Evolutionary conservation across 2,329 filamentous ascomycete species (phyloP).

Genomic region (Neocatenulostroma microsporum): DNA sequence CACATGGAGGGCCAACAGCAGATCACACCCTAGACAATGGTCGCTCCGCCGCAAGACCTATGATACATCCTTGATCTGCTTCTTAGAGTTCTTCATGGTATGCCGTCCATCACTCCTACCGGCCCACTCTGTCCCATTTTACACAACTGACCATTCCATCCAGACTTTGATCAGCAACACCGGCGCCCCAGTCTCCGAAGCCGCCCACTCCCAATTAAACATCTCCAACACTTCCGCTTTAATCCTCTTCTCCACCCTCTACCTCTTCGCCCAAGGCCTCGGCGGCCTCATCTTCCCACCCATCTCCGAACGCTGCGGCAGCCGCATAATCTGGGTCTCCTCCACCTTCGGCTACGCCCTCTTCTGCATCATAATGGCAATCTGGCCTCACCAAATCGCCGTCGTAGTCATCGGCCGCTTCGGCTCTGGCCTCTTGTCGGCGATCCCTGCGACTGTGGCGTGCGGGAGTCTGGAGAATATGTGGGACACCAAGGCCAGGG

Average conservation of each 20-base stretch:
- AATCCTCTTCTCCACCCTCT: constrained; percentile 15
- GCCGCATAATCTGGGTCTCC: constrained; percentile 29
- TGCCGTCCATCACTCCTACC: too few relatives aligned
- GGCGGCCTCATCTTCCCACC: constrained; percentile 35
- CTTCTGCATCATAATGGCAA: constrained; percentile 33
- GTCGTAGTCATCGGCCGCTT: constrained; percentile 38
- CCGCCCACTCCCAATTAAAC: too few relatives aligned
- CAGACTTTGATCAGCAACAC: constrained; percentile 14
- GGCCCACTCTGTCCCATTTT: too few relatives aligned
- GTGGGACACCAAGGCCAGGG: constrained; percentile 38
- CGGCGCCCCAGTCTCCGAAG: constrained; percentile 8
- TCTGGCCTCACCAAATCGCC: constrained; percentile 30
- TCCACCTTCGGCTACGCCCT: constrained; percentile 29
- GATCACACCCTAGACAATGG: constrained; percentile 12
- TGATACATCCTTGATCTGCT: constrained; percentile 17
- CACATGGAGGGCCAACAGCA: constrained; percentile 11
- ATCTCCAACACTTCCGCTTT: too few relatives aligned
- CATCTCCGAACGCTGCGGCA: constrained; percentile 33
- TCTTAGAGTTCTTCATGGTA: constrained; percentile 17
- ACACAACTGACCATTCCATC: too few relatives aligned
- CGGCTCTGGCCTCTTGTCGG: constrained; percentile 39
- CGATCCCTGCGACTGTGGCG: constrained; percentile 42
- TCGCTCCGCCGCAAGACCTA: constrained; percentile 12
- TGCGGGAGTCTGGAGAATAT: constrained; percentile 46
- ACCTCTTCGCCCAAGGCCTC: constrained; percentile 33